Evolutionary conservation across 148 eudicot species (phyloP).

Genomic region (Camellia granthamiana): DNA sequence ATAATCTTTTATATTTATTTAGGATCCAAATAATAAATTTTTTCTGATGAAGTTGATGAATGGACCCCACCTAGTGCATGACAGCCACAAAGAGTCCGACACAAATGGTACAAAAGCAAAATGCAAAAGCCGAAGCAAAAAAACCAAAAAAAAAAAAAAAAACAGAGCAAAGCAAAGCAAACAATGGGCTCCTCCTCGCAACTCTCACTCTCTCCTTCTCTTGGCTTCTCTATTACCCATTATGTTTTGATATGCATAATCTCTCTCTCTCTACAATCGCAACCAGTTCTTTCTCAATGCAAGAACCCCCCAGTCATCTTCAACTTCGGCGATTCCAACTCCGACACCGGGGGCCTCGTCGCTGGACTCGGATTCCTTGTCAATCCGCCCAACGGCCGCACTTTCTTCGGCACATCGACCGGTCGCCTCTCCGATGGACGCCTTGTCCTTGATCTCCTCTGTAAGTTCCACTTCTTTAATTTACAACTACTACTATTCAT

Average conservation of each 20-base stretch:
- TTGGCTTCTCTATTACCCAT: background rate
- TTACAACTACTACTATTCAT: no score
- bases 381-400: constrained; percentile 58
- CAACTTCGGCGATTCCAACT: constrained; percentile 81
- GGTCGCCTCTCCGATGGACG: constrained; percentile 82
- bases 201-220: background rate
- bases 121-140: no score
- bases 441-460: constrained; percentile 70
- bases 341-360: constrained; percentile 75
- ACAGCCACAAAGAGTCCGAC: no score
- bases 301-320: constrained; percentile 45
- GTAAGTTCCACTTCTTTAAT: constrained; percentile 31
- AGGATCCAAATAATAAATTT: no score
- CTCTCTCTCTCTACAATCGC: constrained; percentile 11
- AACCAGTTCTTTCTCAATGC: constrained; percentile 23
- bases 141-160: no score
- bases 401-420: constrained; percentile 51
- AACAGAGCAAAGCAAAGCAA: no score
- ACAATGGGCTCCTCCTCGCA: no score
- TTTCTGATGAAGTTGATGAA: no score
- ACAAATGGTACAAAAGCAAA: no score
- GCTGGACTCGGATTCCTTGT: constrained; percentile 58
- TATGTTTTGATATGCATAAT: background rate
- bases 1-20: no score
- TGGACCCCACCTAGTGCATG: no score